Conservation (phyloP, 2,329 filamentous ascomycete species). For the Aureobasidium musti region DNA sequence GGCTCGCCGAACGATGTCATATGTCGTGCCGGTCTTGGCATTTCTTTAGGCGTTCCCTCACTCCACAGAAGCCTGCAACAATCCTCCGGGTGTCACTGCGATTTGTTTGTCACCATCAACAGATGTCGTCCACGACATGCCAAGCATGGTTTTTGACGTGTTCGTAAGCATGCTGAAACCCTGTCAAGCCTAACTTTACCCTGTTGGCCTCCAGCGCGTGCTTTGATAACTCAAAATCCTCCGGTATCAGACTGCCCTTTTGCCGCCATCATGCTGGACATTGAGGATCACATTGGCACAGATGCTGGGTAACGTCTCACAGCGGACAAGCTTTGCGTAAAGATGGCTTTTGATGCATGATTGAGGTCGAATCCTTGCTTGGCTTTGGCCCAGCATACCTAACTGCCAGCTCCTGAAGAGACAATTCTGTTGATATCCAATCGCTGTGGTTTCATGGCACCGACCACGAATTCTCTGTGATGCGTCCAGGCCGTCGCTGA, state of each 20-base stretch:
- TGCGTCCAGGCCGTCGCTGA: not conserved
- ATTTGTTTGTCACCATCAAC: not conserved
- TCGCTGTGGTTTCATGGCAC: not conserved
- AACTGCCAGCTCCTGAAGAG: not conserved
- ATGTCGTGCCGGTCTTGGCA: not conserved
- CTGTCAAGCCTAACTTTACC: not conserved
- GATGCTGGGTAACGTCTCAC: not conserved
- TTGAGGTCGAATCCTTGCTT: conserved; percentile 13
- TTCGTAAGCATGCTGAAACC: not conserved
- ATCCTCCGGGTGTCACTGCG: not conserved
- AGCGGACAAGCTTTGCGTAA: not conserved
- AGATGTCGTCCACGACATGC: not conserved
- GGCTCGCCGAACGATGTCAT: conserved; percentile 14
- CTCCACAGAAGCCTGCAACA: no score
- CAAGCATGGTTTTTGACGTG: not conserved
- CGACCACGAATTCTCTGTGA: not conserved
- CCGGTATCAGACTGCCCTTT: not conserved
- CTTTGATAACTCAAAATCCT: not conserved
- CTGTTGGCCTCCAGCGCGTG: not conserved
- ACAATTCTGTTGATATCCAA: not conserved
- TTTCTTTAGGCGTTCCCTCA: not conserved
- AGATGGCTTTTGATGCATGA: not conserved
- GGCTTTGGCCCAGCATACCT: not conserved
- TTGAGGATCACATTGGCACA: not conserved
- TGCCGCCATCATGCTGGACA: not conserved